Conservation (phyloP, 768 basidiomycete genomes). For the Leccinum variicolor region DNA sequence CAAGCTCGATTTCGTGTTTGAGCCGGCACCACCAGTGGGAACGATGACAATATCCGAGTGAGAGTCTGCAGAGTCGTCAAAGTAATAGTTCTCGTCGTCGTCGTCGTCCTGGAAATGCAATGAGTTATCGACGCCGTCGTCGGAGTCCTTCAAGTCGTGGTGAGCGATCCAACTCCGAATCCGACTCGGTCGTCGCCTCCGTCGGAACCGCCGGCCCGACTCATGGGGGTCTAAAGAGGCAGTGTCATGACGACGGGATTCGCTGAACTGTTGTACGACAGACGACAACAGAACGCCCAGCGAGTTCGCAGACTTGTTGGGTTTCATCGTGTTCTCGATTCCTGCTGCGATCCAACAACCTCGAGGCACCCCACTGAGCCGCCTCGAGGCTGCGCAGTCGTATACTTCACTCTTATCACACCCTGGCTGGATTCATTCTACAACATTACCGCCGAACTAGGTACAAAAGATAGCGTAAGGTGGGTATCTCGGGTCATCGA, state of each 20-base stretch:
- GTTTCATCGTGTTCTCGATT: background rate
- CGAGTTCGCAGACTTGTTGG: background rate
- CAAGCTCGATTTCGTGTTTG: background rate
- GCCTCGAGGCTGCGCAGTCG: slow-evolving; percentile 14
- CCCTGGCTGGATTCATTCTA: background rate
- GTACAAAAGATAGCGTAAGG: slow-evolving; percentile 5
- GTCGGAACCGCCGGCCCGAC: background rate
- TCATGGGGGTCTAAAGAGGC: background rate
- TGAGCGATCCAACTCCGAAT: slow-evolving; percentile 15
- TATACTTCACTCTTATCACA: background rate
- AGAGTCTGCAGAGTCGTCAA: slow-evolving; percentile 7
- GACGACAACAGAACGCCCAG: slow-evolving; percentile 14
- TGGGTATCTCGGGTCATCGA: background rate
- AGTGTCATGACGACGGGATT: slow-evolving; percentile 8
- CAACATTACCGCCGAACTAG: slow-evolving; percentile 12
- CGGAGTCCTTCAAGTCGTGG: background rate
- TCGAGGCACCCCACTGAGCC: background rate
- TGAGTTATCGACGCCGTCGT: slow-evolving; percentile 7
- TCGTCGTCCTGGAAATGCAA: slow-evolving; percentile 12
- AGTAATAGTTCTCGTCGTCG: background rate
- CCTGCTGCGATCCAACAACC: background rate
- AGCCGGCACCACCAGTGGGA: background rate
- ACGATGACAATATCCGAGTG: background rate
- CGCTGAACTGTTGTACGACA: slow-evolving; percentile 22
- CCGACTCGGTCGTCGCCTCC: slow-evolving; percentile 12